A percentile compares a stretch with the other conserved stretches of the same genome.
Conservation (phyloP, 257 asterid genomes). For the Jacaranda copaia region DNA sequence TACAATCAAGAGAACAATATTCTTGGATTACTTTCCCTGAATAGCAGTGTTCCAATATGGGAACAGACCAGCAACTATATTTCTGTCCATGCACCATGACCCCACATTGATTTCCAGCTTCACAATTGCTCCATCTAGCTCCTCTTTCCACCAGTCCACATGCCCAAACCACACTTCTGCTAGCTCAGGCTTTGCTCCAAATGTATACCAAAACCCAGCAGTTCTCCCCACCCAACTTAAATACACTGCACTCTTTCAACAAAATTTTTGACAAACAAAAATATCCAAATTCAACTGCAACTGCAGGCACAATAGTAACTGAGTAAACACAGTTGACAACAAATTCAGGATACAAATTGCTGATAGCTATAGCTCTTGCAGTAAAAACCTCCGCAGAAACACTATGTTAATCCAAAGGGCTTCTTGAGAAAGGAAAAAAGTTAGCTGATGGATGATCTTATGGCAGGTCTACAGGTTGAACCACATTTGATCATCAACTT, state of each 20-base stretch:
- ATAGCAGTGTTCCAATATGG: constrained; percentile 58
- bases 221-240: constrained; percentile 31
- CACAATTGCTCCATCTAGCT: constrained; percentile 48
- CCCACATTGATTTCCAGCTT: constrained; percentile 66
- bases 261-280: constrained; percentile 6
- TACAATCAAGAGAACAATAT: constrained; percentile 39
- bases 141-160: constrained; percentile 32
- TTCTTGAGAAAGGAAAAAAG: constrained; percentile 29
- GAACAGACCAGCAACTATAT: constrained; percentile 55
- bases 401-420: constrained; percentile 34
- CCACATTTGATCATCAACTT: constrained; percentile 43
- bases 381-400: constrained; percentile 27
- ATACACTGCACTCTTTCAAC: constrained; percentile 7
- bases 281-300: constrained; percentile 20
- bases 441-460: constrained; percentile 30
- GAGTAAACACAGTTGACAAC: constrained; percentile 19
- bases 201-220: constrained; percentile 31
- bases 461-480: constrained; percentile 33
- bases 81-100: constrained; percentile 77
- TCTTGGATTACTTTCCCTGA: constrained; percentile 48
- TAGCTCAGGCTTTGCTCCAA: constrained; percentile 21
- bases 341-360: constrained; percentile 33
- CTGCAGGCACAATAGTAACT: constrained; percentile 25
- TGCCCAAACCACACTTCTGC: constrained; percentile 30
- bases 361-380: constrained; percentile 27